Evolutionary conservation across 495 filamentous ascomycete genomes (phyloP), one percentile per base, ranked within the genome.

Genomic region (Xeromyces bisporus): DNA sequence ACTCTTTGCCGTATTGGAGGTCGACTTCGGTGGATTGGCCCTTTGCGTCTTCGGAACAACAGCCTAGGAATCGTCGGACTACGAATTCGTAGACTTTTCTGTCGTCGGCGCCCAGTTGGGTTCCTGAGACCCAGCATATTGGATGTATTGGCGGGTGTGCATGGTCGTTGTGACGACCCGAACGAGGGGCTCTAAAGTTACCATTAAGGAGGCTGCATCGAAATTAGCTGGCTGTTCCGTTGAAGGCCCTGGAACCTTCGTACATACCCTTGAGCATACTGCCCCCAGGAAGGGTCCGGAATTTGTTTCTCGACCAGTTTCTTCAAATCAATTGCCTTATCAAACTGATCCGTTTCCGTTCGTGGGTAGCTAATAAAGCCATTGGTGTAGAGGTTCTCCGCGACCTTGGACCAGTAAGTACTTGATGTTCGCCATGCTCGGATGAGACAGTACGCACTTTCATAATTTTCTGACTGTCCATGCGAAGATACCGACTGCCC

Each of bases 131-230:
- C 47, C 77, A 86, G 31, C 75, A 75, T 29, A 97, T 75, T 0
- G 89, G 89, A 47, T 97, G 91, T 31, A 97, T 96, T 1, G 89
- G 89, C 17, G 89, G 89, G 56, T 97, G 89, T 8, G 89, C 89
- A 47, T 92, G 83, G 49, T 97, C 89, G 48, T 96, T 92, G 45
- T 93, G 69, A 28, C 74, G 65, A 10, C 89, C 89, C 39, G 75
- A 67, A 11, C 87, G 69, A 15, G 89, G 89, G 17, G 75, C 72
- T 27, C 71, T 73, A 50, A 93, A 96, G 16, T 64, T 75, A 14
- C 85, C 83, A 34, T 77, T 66, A 10, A 86, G 57, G 7, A 94
- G 67, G 18, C 70, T 75, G 31, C 1, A 27, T 15, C 1, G 7
- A 40, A 0, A n/a, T 27, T 24, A 24, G n/a, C n/a, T n/a, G n/a